Conservation (phyloP, 140 eudicot species). For the Flaveria floridana region DNA sequence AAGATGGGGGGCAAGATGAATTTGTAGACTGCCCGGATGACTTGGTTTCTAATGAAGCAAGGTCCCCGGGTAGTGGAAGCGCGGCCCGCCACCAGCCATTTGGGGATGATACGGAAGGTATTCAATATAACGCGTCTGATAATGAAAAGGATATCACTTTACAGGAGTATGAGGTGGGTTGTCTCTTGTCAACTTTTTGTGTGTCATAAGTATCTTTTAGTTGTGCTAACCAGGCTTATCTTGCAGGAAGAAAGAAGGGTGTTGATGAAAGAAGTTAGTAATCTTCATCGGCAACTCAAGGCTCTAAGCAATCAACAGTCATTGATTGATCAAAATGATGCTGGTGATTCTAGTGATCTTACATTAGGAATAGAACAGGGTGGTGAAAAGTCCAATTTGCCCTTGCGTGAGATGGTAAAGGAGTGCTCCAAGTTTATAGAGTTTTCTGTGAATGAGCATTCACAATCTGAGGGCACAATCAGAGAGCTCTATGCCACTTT, state of each 20-base stretch:
- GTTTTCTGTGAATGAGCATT: constrained; percentile 42
- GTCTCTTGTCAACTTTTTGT: neutral
- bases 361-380: constrained; percentile 28
- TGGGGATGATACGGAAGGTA: constrained; percentile 32
- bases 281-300: constrained; percentile 48
- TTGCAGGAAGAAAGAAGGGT: constrained; percentile 63
- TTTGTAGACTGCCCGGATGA: constrained; percentile 97
- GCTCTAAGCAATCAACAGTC: constrained; percentile 43
- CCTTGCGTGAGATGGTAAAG: constrained; percentile 55
- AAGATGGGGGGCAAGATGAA: constrained; percentile 85
- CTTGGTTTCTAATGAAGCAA: constrained; percentile 41
- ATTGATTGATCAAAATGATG: constrained; percentile 28
- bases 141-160: constrained; percentile 53
- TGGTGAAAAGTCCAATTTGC: constrained; percentile 32
- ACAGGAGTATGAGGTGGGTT: constrained; percentile 58
- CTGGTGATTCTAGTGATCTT: constrained; percentile 24
- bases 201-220: constrained; percentile 20
- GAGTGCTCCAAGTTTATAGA: constrained; percentile 56
- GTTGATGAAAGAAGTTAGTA: constrained; percentile 40
- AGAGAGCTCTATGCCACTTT: constrained; percentile 47
- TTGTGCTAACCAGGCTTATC: constrained; percentile 22
- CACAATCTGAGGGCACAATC: constrained; percentile 43
- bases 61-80: constrained; percentile 31
- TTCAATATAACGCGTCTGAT: constrained; percentile 32
- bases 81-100: constrained; percentile 37